A percentile compares a stretch with the other conserved stretches of the same genome.
Evolutionary conservation across 164 flowering plant species (phyloP).

Genomic region (Chloranthus sessilifolius): DNA sequence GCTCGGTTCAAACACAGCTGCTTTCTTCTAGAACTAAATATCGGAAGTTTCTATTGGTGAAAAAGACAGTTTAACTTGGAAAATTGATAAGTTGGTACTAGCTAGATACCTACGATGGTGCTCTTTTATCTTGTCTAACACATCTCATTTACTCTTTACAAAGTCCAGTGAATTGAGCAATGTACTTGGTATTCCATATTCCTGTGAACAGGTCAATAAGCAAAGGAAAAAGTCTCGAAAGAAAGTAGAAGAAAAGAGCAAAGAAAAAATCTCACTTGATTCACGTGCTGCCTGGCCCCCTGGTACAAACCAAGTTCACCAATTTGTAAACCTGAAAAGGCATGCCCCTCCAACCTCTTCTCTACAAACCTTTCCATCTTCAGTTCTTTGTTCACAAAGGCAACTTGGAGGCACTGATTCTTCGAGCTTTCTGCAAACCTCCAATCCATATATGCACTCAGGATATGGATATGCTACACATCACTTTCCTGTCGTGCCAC

Average conservation of each 20-base stretch:
- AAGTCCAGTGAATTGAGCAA: not conserved
- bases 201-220: slow-evolving; percentile 26
- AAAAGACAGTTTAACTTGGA: too few relatives aligned
- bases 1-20: too few relatives aligned
- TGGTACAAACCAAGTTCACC: slow-evolving; percentile 24
- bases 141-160: not conserved
- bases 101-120: too few relatives aligned
- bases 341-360: slow-evolving; percentile 20
- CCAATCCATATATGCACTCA: slow-evolving; percentile 29
- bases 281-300: slow-evolving; percentile 33
- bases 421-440: slow-evolving; percentile 27
- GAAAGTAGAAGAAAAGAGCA: slow-evolving; percentile 17
- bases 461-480: slow-evolving; percentile 28
- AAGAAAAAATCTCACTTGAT: slow-evolving; percentile 20
- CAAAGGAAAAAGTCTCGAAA: slow-evolving; percentile 28
- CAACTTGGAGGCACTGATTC: slow-evolving; percentile 30
- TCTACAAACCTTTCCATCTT: slow-evolving; percentile 31
- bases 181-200: not conserved
- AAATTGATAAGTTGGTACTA: too few relatives aligned
- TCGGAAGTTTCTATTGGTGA: too few relatives aligned
- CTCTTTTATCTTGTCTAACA: too few relatives aligned
- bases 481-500: slow-evolving; percentile 32
- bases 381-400: slow-evolving; percentile 27
- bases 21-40: too few relatives aligned
- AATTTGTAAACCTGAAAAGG: slow-evolving; percentile 26